These are phyloP conservation scores for Rhodotorula sp. DNA, from an alignment of 1,284 basidiomycete genomes.

Conservation along the genomic window DNA sequence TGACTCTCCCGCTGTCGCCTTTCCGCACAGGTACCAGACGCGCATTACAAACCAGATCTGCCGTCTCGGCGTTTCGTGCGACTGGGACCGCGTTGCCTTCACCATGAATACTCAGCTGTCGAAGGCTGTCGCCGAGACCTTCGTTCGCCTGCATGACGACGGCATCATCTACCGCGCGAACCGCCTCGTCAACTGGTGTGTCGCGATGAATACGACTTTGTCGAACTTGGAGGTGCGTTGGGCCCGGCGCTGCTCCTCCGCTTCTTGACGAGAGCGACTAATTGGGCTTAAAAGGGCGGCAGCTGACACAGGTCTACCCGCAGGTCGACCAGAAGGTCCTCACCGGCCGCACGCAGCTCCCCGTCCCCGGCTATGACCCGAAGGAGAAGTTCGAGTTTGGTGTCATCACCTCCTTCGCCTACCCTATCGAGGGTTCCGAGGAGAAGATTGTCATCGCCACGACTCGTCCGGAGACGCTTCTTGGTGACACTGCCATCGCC, in stretches of 20 bases:
- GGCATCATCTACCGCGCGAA: constrained; percentile 95
- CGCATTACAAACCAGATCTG: constrained; percentile 88
- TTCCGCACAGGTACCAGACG: constrained; percentile 68
- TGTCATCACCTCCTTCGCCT: constrained; percentile 92
- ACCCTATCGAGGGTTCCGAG: constrained; percentile 76
- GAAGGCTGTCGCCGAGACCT: constrained; percentile 86
- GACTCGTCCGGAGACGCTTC: constrained; percentile 97
- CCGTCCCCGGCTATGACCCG: constrained; percentile 87
- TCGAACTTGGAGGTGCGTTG: constrained; percentile 90
- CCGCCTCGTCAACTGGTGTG: constrained; percentile 98
- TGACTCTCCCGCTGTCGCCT: background rate
- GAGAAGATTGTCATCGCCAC: constrained; percentile 93
- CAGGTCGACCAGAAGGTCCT: constrained; percentile 92
- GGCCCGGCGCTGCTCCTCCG: too few species aligned
- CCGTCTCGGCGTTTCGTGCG: constrained; percentile 87
- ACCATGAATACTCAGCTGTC: constrained; percentile 88
- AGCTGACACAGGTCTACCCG: too few species aligned
- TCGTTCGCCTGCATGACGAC: constrained; percentile 87
- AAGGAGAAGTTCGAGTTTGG: constrained; percentile 98
- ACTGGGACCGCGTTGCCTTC: constrained; percentile 91
- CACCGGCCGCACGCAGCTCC: constrained; percentile 81
- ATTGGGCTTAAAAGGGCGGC: too few species aligned
- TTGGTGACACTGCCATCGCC: constrained; percentile 96
- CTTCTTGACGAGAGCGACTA: too few species aligned
- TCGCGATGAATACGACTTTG: constrained; percentile 89